Conservation (phyloP, 1,284 basidiomycete genomes). For the Boletus austroedulis region DNA sequence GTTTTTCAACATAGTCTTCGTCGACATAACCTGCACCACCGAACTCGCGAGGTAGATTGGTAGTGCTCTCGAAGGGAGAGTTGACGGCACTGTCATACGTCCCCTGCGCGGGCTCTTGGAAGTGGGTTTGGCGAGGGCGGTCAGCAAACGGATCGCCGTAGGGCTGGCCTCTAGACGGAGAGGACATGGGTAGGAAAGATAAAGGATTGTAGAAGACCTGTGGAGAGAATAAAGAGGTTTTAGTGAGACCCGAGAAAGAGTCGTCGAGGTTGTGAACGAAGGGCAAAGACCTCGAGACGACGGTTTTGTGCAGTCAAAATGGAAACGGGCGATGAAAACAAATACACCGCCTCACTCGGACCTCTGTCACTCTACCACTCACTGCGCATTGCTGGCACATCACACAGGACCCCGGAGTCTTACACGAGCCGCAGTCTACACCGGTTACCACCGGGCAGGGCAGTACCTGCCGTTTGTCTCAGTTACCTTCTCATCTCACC, state of each 20-base stretch:
- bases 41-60: slow-evolving; percentile 55
- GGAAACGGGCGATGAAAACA: slow-evolving; percentile 34
- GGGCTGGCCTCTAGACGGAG: slow-evolving; percentile 41
- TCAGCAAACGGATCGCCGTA: slow-evolving; percentile 71
- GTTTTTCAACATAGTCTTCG: slow-evolving; percentile 69
- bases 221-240: slow-evolving; percentile 8
- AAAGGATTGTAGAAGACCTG: slow-evolving; percentile 6
- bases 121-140: slow-evolving; percentile 56
- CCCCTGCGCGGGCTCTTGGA: slow-evolving; percentile 49
- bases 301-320: slow-evolving; percentile 31
- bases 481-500: too few relatives aligned
- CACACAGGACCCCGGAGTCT: slow-evolving; percentile 7
- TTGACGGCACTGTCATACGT: slow-evolving; percentile 44
- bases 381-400: too few relatives aligned
- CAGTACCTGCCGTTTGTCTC: too few relatives aligned
- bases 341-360: slow-evolving; percentile 36
- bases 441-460: too few relatives aligned
- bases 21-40: slow-evolving; percentile 49
- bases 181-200: slow-evolving; percentile 43
- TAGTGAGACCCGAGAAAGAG: slow-evolving; percentile 10
- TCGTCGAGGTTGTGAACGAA: slow-evolving; percentile 21
- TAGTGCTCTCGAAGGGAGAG: slow-evolving; percentile 51
- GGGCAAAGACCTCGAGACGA: slow-evolving; percentile 10
- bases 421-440: slow-evolving; percentile 14
- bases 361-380: slow-evolving; percentile 31